Conservation (phyloP, 1,139 yeast genomes). For the Yamadazyma spencermartinsiae region DNA sequence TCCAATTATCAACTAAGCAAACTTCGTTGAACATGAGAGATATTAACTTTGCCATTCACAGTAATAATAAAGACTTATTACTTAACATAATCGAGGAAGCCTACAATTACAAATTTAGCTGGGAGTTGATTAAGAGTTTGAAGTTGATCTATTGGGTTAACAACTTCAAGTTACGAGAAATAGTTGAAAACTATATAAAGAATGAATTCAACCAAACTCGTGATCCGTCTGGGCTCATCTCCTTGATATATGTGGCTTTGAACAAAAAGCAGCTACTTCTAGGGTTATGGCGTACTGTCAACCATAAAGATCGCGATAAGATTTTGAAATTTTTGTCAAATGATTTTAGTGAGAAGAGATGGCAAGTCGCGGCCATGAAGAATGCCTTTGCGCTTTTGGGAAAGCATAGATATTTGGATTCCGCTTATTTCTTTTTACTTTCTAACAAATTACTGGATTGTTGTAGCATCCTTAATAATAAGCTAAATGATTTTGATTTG, state of each 20-base stretch:
- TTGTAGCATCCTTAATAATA: slow-evolving; percentile 67
- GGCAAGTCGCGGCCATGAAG: slow-evolving; percentile 87
- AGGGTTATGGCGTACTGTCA: slow-evolving; percentile 81
- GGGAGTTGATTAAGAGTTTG: slow-evolving; percentile 61
- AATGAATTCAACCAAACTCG: slow-evolving; percentile 61
- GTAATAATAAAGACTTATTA: slow-evolving; percentile 72
- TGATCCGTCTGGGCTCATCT: slow-evolving; percentile 72
- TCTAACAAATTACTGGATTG: slow-evolving; percentile 78
- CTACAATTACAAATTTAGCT: slow-evolving; percentile 48
- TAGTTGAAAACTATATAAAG: slow-evolving; percentile 69
- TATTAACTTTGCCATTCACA: slow-evolving; percentile 83
- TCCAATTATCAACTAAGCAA: slow-evolving; percentile 48
- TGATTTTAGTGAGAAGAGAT: slow-evolving; percentile 71
- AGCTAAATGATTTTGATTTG: slow-evolving; percentile 64
- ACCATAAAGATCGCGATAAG: slow-evolving; percentile 80
- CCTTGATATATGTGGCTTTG: slow-evolving; percentile 77
- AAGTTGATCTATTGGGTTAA: slow-evolving; percentile 78
- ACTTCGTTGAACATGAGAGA: slow-evolving; percentile 70
- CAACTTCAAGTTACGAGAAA: slow-evolving; percentile 43
- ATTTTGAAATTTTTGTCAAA: slow-evolving; percentile 74
- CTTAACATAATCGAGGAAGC: slow-evolving; percentile 53
- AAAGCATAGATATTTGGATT: slow-evolving; percentile 82
- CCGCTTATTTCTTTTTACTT: slow-evolving; percentile 87
- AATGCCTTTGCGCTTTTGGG: slow-evolving; percentile 91
- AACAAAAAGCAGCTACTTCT: slow-evolving; percentile 72